Conservation (phyloP, 2,329 filamentous ascomycete genomes). For the Cordyceps cateniannulata region DNA sequence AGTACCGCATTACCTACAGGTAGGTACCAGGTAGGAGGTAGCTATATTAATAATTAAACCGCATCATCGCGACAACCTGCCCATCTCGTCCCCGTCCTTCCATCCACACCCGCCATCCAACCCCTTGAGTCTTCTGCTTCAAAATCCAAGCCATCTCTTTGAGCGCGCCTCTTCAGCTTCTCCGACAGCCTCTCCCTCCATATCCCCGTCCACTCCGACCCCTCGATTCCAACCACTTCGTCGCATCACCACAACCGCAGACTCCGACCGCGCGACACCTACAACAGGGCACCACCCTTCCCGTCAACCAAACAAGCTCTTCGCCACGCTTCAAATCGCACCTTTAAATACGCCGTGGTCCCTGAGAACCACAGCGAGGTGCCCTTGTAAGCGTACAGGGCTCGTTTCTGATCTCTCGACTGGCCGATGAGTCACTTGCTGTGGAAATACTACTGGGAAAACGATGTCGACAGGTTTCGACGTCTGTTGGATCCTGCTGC, state of each 20-base stretch:
- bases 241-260: not conserved
- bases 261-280: not conserved
- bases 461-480: constrained; percentile 94
- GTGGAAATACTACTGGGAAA: constrained; percentile 95
- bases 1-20: not conserved
- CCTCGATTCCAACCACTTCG: not conserved
- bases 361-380: constrained; percentile 85
- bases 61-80: not conserved
- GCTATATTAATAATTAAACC: constrained; percentile 2
- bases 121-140: not conserved
- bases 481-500: constrained; percentile 72
- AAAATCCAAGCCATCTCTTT: not conserved
- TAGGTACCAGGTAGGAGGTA: too few species aligned
- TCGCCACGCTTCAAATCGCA: constrained; percentile 36
- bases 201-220: not conserved
- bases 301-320: constrained; percentile 13
- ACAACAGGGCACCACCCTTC: not conserved
- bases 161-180: not conserved
- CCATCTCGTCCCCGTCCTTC: not conserved
- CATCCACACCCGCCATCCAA: not conserved
- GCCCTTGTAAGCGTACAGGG: constrained; percentile 50
- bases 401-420: constrained; percentile 27
- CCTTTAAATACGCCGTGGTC: constrained; percentile 94
- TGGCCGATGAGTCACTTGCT: constrained; percentile 88
- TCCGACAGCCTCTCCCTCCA: not conserved